phyloP scores from a whole-genome alignment of 768 basidiomycete species.

The Boletus insuetus region DNA sequence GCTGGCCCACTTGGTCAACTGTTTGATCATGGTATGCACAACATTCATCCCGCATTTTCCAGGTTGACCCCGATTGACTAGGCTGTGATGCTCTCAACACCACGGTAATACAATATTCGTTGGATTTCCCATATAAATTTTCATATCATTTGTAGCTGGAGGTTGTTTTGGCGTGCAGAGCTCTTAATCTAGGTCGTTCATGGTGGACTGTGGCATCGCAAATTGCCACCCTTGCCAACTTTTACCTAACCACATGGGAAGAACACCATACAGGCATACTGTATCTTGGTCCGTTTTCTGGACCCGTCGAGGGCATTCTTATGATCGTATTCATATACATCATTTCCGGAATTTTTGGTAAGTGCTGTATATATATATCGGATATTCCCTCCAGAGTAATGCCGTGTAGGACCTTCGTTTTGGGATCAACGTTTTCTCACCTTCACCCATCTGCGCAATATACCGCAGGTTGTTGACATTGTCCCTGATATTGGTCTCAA shows the following conservation, averaged over 20 bases:
- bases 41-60: background rate
- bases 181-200: slow-evolving; percentile 84
- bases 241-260: slow-evolving; percentile 77
- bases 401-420: slow-evolving; percentile 60
- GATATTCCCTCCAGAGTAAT: too few relatives aligned
- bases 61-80: slow-evolving; percentile 23
- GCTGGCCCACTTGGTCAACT: slow-evolving; percentile 96
- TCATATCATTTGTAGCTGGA: slow-evolving; percentile 27
- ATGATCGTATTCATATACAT: slow-evolving; percentile 76
- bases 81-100: slow-evolving; percentile 95
- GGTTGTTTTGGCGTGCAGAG: background rate
- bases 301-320: slow-evolving; percentile 95
- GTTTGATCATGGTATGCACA: slow-evolving; percentile 87
- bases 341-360: slow-evolving; percentile 75
- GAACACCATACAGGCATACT: slow-evolving; percentile 91
- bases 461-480: slow-evolving; percentile 43
- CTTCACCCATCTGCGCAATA: slow-evolving; percentile 50
- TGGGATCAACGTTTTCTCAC: slow-evolving; percentile 75
- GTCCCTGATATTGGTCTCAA: slow-evolving; percentile 76
- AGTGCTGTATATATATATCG: slow-evolving; percentile 11
- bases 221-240: slow-evolving; percentile 62
- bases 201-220: slow-evolving; percentile 98
- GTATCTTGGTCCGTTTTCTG: slow-evolving; percentile 90
- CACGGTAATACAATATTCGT: slow-evolving; percentile 49
- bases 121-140: background rate